Base-by-base conservation (phyloP, 164 flowering plant species). In the Amborella trichopoda region DNA sequence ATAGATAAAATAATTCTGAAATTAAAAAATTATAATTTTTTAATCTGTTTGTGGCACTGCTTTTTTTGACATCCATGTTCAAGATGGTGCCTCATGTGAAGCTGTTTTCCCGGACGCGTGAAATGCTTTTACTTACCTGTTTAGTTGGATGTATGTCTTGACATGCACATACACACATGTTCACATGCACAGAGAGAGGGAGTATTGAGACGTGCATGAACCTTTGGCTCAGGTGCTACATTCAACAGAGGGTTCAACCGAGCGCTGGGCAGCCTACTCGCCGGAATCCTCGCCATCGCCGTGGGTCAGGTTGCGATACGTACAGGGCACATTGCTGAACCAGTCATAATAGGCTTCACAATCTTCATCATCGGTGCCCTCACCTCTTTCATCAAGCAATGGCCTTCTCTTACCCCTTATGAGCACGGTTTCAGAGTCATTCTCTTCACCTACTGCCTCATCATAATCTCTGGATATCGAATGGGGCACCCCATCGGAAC, bases 211-310 rank as follows among this genome's bases (percentile, higher is more conserved):
- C n/a, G n/a, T n/a, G n/a, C n/a, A n/a, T n/a, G n/a, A n/a, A n/a
- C n/a, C 22, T 10, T 5, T 28, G 20, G 11, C 24, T 17, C 9
- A 86, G 95, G 95, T 17, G 76, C 83, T 5, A 86, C 95, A 11
- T 80, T 80, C 27, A 82, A 78, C 47, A 56, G 75, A 53, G 95
- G 95, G 44, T 75, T 86, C 73, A 86, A 86, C 54, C 62, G 93
- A 23, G 89, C 86, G n/a, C 69, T 86, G 3, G 95, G 95, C 52
- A 86, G 93, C 60, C 53, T 82, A 50, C 72, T 80, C 27, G 95
- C 95, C 1, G 95, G 89, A 58, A 50, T 76, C 44, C 54, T 86
- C 1, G 93, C 87, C 12, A 55, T 86, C 32, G 54, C 49, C 11
- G 54, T 78, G 17, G 75, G 64, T 52, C 76, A 80, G 66, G 36